Percentiles rank a stretch among this genome's conserved stretches.
phyloP scores from a whole-genome alignment of 306 rosid genomes.

The Trifolium fragiferum region DNA sequence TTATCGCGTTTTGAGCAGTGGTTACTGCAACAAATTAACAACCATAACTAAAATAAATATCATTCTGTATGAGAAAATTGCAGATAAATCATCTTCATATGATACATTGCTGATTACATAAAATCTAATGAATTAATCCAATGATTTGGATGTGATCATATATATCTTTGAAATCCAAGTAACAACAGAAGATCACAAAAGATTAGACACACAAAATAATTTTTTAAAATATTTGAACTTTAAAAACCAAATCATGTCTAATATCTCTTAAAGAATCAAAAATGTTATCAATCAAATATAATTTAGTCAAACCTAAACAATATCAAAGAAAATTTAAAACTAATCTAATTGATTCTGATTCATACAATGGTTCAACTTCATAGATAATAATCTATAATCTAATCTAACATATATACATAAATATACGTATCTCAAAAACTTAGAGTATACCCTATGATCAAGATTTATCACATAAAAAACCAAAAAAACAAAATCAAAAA shows the following conservation, averaged over 20 bases:
- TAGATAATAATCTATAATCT: constrained; percentile 3
- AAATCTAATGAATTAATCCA: too few species aligned
- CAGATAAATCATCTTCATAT: too few species aligned
- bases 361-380: background rate
- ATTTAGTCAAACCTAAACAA: background rate
- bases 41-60: too few species aligned
- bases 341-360: background rate
- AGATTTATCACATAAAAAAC: constrained; percentile 21
- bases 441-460: background rate
- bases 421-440: constrained; percentile 5
- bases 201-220: background rate
- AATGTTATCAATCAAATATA: background rate
- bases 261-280: background rate
- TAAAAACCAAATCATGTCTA: constrained; percentile 16
- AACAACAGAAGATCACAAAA: constrained; percentile 12
- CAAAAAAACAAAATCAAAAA: background rate
- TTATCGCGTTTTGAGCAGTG: constrained; percentile 61
- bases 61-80: too few species aligned
- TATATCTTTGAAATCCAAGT: constrained; percentile 15
- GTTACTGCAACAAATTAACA: constrained; percentile 94
- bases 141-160: background rate
- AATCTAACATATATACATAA: background rate
- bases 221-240: background rate
- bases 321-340: background rate
- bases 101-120: too few species aligned